phyloP scores from a whole-genome alignment of 768 basidiomycete species.

The Trametes elegans region DNA sequence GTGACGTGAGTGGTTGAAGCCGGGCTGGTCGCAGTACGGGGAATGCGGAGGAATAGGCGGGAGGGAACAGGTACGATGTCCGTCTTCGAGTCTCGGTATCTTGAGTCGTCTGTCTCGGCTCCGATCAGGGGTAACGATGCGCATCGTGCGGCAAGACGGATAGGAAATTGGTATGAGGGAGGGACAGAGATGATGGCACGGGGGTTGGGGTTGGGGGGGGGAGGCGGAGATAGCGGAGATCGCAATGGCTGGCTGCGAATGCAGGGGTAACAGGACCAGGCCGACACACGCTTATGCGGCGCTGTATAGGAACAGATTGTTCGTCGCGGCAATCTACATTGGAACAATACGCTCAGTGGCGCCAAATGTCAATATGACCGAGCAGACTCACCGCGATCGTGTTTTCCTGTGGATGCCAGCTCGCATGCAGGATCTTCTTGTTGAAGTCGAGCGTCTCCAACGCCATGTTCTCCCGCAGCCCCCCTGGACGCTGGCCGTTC shows the following conservation, averaged over 20 bases:
- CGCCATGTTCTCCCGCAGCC: slow-evolving; percentile 86
- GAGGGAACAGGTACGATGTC: slow-evolving; percentile 2
- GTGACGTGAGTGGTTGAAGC: neutral
- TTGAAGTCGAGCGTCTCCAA: slow-evolving; percentile 87
- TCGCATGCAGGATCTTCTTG: slow-evolving; percentile 95
- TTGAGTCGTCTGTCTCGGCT: slow-evolving; percentile 19
- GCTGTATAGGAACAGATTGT: slow-evolving; percentile 90
- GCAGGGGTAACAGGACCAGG: neutral
- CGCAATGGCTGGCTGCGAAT: neutral
- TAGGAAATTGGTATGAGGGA: slow-evolving; percentile 4
- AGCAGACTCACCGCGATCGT: slow-evolving; percentile 85
- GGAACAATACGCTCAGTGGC: neutral
- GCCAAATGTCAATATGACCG: slow-evolving; percentile 1
- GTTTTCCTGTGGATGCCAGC: slow-evolving; percentile 98
- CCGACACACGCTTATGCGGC: slow-evolving; percentile 40
- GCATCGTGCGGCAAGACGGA: slow-evolving; percentile 6
- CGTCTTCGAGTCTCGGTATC: slow-evolving; percentile 22
- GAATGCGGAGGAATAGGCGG: neutral
- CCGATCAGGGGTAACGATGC: slow-evolving; percentile 13
- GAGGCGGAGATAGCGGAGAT: neutral
- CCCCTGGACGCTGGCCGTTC: slow-evolving; percentile 73
- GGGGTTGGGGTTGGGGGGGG: neutral
- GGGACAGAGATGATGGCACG: too few species aligned
- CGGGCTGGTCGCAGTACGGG: neutral
- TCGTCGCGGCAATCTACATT: slow-evolving; percentile 88